Evolutionary conservation across 495 filamentous ascomycete species (phyloP).

Genomic region (Aspergillus panamensis): DNA sequence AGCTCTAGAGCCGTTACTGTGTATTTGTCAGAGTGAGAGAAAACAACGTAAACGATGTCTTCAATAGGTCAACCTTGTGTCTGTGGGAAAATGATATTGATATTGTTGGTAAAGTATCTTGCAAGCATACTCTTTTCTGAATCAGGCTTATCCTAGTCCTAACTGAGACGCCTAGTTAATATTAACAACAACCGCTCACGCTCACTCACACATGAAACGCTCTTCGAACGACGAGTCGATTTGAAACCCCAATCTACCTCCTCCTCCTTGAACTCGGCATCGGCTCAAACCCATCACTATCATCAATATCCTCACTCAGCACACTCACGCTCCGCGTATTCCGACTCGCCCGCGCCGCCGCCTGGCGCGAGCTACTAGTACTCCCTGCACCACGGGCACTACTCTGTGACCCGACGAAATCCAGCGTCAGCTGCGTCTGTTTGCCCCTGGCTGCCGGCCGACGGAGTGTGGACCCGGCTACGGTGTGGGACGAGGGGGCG

Average conservation of each 20-base stretch:
- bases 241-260: constrained; percentile 4
- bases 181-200: too few species aligned
- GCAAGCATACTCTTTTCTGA: too few species aligned
- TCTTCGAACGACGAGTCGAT: too few species aligned
- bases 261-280: constrained; percentile 29
- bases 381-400: constrained; percentile 30
- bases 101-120: too few species aligned
- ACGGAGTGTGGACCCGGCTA: constrained; percentile 11
- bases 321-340: constrained; percentile 39
- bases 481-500: constrained; percentile 45
- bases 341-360: constrained; percentile 42
- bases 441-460: constrained; percentile 23
- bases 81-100: too few species aligned
- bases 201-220: too few species aligned
- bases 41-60: neutral
- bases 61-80: too few species aligned
- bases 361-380: constrained; percentile 23
- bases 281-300: constrained; percentile 80
- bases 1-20: constrained; percentile 21
- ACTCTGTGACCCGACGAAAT: constrained; percentile 60
- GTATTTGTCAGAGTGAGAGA: neutral
- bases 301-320: constrained; percentile 56
- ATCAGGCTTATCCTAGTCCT: too few species aligned
- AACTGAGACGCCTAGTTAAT: too few species aligned
- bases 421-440: constrained; percentile 64